These are phyloP conservation scores for Calvatia gigantea DNA, from an alignment of 768 basidiomycete species.

Conservation along the genomic window DNA sequence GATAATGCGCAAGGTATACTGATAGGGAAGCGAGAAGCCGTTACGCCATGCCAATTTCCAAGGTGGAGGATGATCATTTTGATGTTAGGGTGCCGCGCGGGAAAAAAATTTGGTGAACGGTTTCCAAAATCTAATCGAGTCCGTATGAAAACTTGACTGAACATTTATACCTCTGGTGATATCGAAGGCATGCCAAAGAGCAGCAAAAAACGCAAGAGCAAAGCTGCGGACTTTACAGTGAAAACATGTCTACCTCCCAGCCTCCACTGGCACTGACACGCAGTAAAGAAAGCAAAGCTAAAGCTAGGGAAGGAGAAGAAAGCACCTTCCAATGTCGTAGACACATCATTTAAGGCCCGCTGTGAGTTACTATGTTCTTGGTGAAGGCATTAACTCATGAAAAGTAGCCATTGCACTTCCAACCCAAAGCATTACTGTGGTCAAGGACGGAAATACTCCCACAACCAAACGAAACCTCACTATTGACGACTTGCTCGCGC, in stretches of 20 bases:
- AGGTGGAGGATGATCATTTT: too few relatives aligned
- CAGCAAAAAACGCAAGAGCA: conserved; percentile 82
- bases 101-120: too few relatives aligned
- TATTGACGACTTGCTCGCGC: conserved; percentile 70
- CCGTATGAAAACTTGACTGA: background rate
- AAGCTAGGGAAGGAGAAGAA: conserved; percentile 97
- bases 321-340: conserved; percentile 76
- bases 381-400: conserved; percentile 14
- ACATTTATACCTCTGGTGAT: background rate
- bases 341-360: conserved; percentile 94
- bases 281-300: conserved; percentile 84
- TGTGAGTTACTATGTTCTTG: conserved; percentile 50
- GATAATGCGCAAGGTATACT: background rate
- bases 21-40: background rate
- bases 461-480: conserved; percentile 75
- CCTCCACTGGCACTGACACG: background rate
- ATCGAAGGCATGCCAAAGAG: conserved; percentile 70
- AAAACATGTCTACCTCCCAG: conserved; percentile 13
- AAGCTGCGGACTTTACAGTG: conserved; percentile 84
- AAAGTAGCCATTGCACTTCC: conserved; percentile 85
- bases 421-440: conserved; percentile 67
- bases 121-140: background rate
- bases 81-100: too few relatives aligned
- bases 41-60: too few relatives aligned
- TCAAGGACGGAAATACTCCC: conserved; percentile 55